Percentiles rank a stretch among this genome's conserved stretches.
Conservation (phyloP, 441 rosid genomes). For the Gossypium gossypioides region DNA sequence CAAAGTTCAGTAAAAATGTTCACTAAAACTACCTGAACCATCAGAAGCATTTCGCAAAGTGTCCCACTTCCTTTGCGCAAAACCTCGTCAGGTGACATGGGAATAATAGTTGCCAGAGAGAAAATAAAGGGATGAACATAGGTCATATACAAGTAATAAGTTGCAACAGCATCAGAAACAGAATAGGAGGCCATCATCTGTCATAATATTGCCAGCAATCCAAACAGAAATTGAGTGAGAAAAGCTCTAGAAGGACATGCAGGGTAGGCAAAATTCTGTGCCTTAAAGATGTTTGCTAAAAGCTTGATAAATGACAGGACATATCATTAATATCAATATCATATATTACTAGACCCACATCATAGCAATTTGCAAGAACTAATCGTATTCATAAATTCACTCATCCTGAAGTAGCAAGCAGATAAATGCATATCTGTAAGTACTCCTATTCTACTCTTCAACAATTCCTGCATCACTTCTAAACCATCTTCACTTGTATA, state of each 20-base stretch:
- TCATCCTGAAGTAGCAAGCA: not conserved
- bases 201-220: conserved; percentile 20
- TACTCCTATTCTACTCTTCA: not conserved
- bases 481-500: conserved; percentile 1
- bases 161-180: conserved; percentile 98
- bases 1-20: conserved; percentile 17
- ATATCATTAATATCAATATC: not conserved
- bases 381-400: not conserved
- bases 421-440: not conserved
- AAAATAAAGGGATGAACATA: conserved; percentile 96
- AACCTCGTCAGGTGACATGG: conserved; percentile 99
- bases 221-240: conserved; percentile 25
- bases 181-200: conserved; percentile 99
- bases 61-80: conserved; percentile 99
- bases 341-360: not conserved
- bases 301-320: not conserved
- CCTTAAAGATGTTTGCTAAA: not conserved
- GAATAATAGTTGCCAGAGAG: conserved; percentile 94
- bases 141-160: conserved; percentile 93
- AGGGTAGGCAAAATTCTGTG: conserved; percentile 8
- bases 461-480: not conserved
- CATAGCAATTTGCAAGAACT: conserved; percentile 8
- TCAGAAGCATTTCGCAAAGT: conserved; percentile 99
- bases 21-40: conserved; percentile 67
- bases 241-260: conserved; percentile 6